A percentile compares a stretch with the other conserved stretches of the same genome.
Conservation (phyloP, 83 land plant species). For the Picea engelmannii region DNA sequence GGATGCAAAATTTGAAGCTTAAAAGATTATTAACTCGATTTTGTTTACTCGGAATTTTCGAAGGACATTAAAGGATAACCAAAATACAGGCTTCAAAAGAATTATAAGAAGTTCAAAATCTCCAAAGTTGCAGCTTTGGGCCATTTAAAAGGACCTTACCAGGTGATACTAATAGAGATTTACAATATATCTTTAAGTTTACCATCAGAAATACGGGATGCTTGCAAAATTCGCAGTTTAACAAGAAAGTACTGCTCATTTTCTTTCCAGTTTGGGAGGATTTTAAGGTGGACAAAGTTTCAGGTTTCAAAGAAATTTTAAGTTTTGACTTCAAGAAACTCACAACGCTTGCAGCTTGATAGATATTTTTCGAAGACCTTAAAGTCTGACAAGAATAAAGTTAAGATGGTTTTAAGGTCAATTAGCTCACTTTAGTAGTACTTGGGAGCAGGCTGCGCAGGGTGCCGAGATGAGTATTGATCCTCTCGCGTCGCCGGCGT, state of each 20-base stretch:
- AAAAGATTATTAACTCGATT: too few species aligned
- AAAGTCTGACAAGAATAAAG: not conserved
- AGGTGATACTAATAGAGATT: not conserved
- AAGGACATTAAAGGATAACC: too few species aligned
- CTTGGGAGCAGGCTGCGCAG: slow-evolving; percentile 57
- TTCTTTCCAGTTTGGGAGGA: not conserved
- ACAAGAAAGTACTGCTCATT: not conserved
- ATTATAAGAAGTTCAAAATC: too few species aligned
- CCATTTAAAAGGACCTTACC: not conserved
- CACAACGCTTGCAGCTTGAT: too few species aligned
- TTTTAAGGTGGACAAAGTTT: slow-evolving; percentile 6
- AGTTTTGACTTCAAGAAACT: not conserved
- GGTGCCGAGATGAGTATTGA: slow-evolving; percentile 62
- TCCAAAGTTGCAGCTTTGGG: not conserved
- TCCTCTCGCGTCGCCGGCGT: slow-evolving; percentile 55
- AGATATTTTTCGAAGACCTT: not conserved
- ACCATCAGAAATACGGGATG: not conserved
- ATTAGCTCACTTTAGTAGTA: slow-evolving; percentile 35
- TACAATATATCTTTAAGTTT: not conserved
- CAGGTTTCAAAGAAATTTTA: not conserved
- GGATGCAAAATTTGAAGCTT: too few species aligned
- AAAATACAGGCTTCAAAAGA: too few species aligned
- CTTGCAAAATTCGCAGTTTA: not conserved
- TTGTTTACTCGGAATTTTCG: too few species aligned
- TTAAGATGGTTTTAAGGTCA: too few species aligned